Evolutionary conservation across 75 land plant species (phyloP).

Genomic region (Pinus tabuliformis): DNA sequence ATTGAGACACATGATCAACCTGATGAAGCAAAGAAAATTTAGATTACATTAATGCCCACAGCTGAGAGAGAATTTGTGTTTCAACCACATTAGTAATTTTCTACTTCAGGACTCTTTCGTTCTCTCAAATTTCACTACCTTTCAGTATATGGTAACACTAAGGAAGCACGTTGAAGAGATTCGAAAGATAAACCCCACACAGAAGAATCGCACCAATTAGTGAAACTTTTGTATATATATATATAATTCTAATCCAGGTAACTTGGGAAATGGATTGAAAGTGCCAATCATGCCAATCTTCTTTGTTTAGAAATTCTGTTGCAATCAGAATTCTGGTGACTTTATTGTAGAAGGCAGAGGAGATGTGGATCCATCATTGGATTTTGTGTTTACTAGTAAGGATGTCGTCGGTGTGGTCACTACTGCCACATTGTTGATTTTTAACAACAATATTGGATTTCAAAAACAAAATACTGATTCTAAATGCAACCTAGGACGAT

Average conservation of each 20-base stretch:
- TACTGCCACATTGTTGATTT: constrained; percentile 23
- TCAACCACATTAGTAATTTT: too few relatives aligned
- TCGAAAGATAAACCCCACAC: too few relatives aligned
- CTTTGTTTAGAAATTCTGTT: not conserved
- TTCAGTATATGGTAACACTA: too few relatives aligned
- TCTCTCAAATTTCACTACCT: too few relatives aligned
- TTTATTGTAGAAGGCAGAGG: constrained; percentile 36
- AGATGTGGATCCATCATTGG: constrained; percentile 38
- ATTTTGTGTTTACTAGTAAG: constrained; percentile 33
- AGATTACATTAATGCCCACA: too few relatives aligned
- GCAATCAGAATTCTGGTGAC: not conserved
- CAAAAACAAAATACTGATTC: constrained; percentile 33
- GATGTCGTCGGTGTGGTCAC: constrained; percentile 47
- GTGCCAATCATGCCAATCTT: not conserved
- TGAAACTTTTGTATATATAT: not conserved
- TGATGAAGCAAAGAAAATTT: too few relatives aligned
- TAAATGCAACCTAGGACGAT: constrained; percentile 49
- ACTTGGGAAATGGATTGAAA: too few relatives aligned
- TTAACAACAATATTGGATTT: constrained; percentile 55
- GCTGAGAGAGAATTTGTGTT: too few relatives aligned
- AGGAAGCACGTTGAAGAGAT: too few relatives aligned
- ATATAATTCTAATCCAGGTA: constrained; percentile 59
- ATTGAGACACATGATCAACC: too few relatives aligned
- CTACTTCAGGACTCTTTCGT: too few relatives aligned
- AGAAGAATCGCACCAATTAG: too few relatives aligned